Percentiles rank a stretch among this genome's conserved stretches.
Evolutionary conservation across 2,329 filamentous ascomycete species (phyloP).

Genomic region (Stagonosporopsis rhizophila): DNA sequence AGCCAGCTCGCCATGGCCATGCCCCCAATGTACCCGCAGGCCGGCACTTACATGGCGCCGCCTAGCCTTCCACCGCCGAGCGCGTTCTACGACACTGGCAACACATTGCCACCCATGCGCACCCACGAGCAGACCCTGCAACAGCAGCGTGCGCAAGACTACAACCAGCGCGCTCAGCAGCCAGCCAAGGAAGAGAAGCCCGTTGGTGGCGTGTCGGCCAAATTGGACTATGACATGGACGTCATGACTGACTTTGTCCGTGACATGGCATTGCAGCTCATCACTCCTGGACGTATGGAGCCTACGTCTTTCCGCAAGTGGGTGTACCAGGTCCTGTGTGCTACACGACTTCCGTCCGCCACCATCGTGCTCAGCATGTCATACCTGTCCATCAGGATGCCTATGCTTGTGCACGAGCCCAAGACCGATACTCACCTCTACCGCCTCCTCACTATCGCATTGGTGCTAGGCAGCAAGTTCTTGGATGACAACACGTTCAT

Average conservation of each 20-base stretch:
- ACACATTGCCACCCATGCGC: constrained; percentile 57
- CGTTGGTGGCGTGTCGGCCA: constrained; percentile 87
- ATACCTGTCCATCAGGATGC: constrained; percentile 84
- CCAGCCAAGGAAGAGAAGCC: constrained; percentile 68
- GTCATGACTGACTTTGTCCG: constrained; percentile 95
- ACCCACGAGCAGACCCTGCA: constrained; percentile 47
- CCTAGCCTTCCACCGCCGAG: constrained; percentile 47
- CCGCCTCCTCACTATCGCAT: constrained; percentile 82
- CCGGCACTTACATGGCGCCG: constrained; percentile 48
- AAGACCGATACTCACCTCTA: constrained; percentile 75
- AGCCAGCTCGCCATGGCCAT: constrained; percentile 52
- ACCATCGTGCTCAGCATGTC: constrained; percentile 91
- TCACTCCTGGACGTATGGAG: constrained; percentile 67
- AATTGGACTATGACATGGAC: constrained; percentile 96
- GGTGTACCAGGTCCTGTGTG: constrained; percentile 87
- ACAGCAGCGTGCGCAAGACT: constrained; percentile 51
- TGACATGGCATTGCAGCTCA: constrained; percentile 80
- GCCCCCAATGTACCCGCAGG: constrained; percentile 50
- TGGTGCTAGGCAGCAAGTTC: constrained; percentile 93
- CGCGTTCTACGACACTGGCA: constrained; percentile 55
- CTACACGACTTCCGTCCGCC: constrained; percentile 86
- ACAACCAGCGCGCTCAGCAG: constrained; percentile 48
- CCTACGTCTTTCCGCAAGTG: constrained; percentile 86
- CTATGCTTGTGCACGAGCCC: constrained; percentile 66
- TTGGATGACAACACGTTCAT: constrained; percentile 97